phyloP scores from a whole-genome alignment of 176 grass and related monocot genomes.

The Avena eriantha region DNA sequence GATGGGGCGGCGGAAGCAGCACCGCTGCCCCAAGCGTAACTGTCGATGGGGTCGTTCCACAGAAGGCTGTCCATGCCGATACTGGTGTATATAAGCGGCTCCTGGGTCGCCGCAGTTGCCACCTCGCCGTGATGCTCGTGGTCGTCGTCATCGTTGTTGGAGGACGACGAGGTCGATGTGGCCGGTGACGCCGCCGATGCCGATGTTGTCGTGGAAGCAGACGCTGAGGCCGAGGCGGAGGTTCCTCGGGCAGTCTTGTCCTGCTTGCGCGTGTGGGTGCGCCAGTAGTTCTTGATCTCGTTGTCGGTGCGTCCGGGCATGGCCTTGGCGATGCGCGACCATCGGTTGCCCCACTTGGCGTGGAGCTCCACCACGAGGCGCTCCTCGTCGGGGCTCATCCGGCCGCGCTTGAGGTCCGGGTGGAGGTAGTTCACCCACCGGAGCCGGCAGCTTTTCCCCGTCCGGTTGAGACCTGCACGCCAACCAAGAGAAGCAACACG shows the following conservation, averaged over 20 bases:
- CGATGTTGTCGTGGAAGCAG: slow-evolving; percentile 22
- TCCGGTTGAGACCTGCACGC: slow-evolving; percentile 59
- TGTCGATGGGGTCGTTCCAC: not conserved
- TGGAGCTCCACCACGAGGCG: slow-evolving; percentile 62
- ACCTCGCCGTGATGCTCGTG: not conserved
- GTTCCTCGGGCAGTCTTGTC: not conserved
- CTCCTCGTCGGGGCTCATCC: slow-evolving; percentile 68
- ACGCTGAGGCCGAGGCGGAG: not conserved
- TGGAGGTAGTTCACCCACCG: slow-evolving; percentile 85
- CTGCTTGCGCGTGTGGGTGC: slow-evolving; percentile 62
- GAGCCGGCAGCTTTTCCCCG: slow-evolving; percentile 73
- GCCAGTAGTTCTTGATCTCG: slow-evolving; percentile 88
- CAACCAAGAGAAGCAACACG: slow-evolving; percentile 9
- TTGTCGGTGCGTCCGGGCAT: slow-evolving; percentile 76
- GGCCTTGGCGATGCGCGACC: slow-evolving; percentile 63
- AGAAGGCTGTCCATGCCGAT: not conserved
- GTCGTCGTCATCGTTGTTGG: not conserved
- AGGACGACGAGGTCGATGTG: not conserved
- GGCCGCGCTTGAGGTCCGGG: slow-evolving; percentile 66
- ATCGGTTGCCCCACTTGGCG: slow-evolving; percentile 61
- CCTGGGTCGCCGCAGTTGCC: not conserved
- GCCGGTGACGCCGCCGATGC: not conserved
- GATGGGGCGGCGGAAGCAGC: not conserved
- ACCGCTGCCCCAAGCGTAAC: too few species aligned
- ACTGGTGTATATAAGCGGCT: slow-evolving; percentile 9